Evolutionary conservation across 2,329 filamentous ascomycete species (phyloP), one percentile per base, ranked within the genome.

Genomic region (Fusarium redolens): DNA sequence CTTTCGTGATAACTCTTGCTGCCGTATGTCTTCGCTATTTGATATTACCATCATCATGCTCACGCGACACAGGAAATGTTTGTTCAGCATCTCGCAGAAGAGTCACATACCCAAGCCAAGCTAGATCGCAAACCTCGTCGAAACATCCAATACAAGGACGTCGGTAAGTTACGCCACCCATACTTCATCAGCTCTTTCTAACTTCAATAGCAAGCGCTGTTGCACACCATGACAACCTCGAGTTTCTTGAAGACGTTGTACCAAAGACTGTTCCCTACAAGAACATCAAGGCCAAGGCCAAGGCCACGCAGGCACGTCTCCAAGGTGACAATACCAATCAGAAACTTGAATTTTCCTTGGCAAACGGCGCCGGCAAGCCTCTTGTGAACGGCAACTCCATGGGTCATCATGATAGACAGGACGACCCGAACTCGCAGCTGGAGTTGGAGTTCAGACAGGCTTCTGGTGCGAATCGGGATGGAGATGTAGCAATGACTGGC

Each of bases 91-190:
- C 89, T 99, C 31, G 91, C 95, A 25, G 89, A 92, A 71, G 93
- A 97, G 81, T 92, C 92, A 31, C 92, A 97, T 81, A 95, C 93
- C 78, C 93, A 97, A 78, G 93, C 95, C 77, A 97, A 96, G 79
- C 89, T 95, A 2, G 96, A 98, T 83, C 90, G 92, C 77, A 98
- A 98, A 82, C 96, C 96, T 10, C 89, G 96, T 63, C 91, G 95
- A 68, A 98, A 97, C 79, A 92, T 99, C 70, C 96, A 98, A 81
- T 99, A 99, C 85, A 94, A 94, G 79, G 96, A 99, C 82, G 88
- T 99, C 45, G 92, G 93, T 95, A 85, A 65, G 87, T 78, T 13
- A 47, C 13, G 18, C 17, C 18, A 14, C 28, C n/a, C 25, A 28
- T 37, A 15, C 25, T 31, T 20, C 22, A 44, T 37, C 14, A n/a